These are phyloP conservation scores for Yarrowia porcina DNA, from an alignment of 805 yeast species.

Conservation along the genomic window DNA sequence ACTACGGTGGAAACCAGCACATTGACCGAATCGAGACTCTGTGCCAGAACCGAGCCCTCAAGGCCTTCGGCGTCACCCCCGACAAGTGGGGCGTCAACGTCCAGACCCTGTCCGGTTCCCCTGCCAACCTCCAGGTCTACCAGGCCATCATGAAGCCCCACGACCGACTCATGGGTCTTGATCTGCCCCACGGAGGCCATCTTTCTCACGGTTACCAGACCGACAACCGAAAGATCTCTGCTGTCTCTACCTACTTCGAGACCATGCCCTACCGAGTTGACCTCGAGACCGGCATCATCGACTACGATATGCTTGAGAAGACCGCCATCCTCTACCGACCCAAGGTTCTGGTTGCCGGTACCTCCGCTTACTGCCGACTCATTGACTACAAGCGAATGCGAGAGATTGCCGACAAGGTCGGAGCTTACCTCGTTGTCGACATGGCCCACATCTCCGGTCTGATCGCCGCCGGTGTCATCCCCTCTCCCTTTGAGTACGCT, in stretches of 20 bases:
- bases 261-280: conserved; percentile 98
- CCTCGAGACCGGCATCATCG: conserved; percentile 88
- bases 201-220: conserved; percentile 98
- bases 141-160: conserved; percentile 93
- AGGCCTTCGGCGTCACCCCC: conserved; percentile 76
- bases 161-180: conserved; percentile 97
- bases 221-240: conserved; percentile 86
- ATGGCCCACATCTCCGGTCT: conserved; percentile 99
- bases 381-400: conserved; percentile 97
- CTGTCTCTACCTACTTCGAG: conserved; percentile 93
- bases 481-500: conserved; percentile 94
- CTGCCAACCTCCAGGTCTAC: conserved; percentile 96
- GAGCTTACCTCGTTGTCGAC: conserved; percentile 93
- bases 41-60: conserved; percentile 92
- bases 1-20: conserved; percentile 97
- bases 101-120: conserved; percentile 94
- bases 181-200: conserved; percentile 98
- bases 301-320: conserved; percentile 90
- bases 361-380: conserved; percentile 95
- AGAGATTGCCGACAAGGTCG: conserved; percentile 93
- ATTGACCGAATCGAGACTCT: conserved; percentile 89
- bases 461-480: conserved; percentile 92
- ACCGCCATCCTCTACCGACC: conserved; percentile 93
- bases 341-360: conserved; percentile 94
- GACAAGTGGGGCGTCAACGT: conserved; percentile 97